phyloP scores from a whole-genome alignment of 768 basidiomycete species.

The Crepidotus variabilis region DNA sequence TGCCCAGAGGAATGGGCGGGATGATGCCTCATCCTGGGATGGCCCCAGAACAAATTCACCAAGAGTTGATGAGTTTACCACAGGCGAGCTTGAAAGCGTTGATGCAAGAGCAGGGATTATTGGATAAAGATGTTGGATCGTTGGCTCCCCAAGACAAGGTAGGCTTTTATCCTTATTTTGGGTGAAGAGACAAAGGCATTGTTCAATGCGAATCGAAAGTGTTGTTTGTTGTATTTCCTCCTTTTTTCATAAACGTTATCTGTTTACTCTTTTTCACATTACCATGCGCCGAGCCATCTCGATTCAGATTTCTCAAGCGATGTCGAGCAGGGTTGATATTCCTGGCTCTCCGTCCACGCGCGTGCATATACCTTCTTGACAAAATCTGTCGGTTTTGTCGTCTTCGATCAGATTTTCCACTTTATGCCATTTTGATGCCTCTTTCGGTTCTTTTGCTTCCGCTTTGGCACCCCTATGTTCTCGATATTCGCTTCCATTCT shows the following conservation, averaged over 20 bases:
- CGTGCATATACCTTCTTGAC: not conserved
- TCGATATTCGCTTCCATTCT: not conserved
- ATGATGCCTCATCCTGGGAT: not conserved
- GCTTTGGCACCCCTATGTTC: not conserved
- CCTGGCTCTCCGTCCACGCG: not conserved
- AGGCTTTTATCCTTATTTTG: slow-evolving; percentile 13
- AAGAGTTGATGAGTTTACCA: slow-evolving; percentile 42
- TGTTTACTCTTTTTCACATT: too few species aligned
- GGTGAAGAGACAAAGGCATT: slow-evolving; percentile 31
- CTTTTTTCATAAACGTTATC: not conserved
- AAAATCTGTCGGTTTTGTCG: not conserved
- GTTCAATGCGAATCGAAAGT: slow-evolving; percentile 10
- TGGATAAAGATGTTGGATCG: slow-evolving; percentile 40
- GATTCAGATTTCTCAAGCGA: slow-evolving; percentile 1
- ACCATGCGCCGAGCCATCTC: not conserved
- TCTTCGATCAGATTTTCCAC: not conserved
- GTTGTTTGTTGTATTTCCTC: slow-evolving; percentile 1
- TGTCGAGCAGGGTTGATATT: slow-evolving; percentile 4
- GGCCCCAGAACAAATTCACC: slow-evolving; percentile 25
- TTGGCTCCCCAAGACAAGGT: slow-evolving; percentile 64
- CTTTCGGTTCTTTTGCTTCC: not conserved
- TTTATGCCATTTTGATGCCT: not conserved
- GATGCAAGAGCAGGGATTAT: slow-evolving; percentile 39
- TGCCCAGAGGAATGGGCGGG: not conserved
- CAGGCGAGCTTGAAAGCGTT: slow-evolving; percentile 24